A percentile compares a stretch with the other conserved stretches of the same genome.
Conservation (phyloP, 306 rosid genomes). For the Rubus idaeus region DNA sequence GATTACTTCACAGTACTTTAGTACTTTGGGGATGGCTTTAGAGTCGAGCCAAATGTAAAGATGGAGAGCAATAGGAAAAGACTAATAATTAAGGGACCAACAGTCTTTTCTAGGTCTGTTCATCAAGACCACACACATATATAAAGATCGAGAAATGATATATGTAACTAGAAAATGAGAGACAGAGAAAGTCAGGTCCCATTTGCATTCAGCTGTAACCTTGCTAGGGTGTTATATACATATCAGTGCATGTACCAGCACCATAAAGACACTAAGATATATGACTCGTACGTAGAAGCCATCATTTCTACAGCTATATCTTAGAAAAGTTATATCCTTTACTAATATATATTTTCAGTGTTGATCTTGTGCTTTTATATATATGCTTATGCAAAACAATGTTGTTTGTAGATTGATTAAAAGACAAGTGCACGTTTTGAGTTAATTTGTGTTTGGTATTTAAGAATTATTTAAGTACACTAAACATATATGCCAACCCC, state of each 20-base stretch:
- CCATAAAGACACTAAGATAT: neutral
- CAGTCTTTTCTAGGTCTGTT: constrained; percentile 26
- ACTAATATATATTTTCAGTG: too few species aligned
- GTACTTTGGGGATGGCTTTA: neutral
- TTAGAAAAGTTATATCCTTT: too few species aligned
- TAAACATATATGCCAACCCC: too few species aligned
- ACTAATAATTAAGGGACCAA: neutral
- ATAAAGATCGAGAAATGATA: neutral
- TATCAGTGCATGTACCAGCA: constrained; percentile 8
- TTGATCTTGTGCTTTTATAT: too few species aligned
- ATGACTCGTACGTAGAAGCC: too few species aligned
- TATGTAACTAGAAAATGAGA: constrained; percentile 35
- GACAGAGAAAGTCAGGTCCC: constrained; percentile 48
- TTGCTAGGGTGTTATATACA: neutral
- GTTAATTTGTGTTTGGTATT: too few species aligned
- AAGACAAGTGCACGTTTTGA: too few species aligned
- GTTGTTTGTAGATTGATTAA: too few species aligned
- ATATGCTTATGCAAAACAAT: too few species aligned
- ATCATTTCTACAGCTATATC: too few species aligned
- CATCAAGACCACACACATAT: constrained; percentile 33
- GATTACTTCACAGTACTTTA: neutral
- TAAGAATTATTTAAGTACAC: too few species aligned
- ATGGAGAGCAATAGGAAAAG: constrained; percentile 27
- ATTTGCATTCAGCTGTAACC: constrained; percentile 41
- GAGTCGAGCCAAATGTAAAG: neutral